phyloP scores from a whole-genome alignment of 2,329 filamentous ascomycete species.

The Dothideomycetidae sp. region DNA sequence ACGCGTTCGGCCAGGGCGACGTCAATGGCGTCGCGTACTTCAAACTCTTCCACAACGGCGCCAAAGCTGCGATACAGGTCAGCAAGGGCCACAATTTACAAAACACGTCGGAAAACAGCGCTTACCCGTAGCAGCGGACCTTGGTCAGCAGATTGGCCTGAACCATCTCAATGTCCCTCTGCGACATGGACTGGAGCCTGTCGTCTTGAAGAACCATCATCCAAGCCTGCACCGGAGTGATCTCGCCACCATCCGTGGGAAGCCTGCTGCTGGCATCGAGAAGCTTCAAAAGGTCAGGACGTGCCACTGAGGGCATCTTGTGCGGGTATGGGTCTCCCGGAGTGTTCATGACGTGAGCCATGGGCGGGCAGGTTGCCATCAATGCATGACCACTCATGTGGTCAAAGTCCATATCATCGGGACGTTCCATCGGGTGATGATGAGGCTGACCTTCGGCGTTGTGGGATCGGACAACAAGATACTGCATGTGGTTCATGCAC shows the following conservation, averaged over 20 bases:
- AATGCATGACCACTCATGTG: conserved; percentile 67
- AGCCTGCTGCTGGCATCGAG: conserved; percentile 72
- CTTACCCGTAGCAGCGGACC: conserved; percentile 83
- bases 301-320: conserved; percentile 58
- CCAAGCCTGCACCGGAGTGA: conserved; percentile 94
- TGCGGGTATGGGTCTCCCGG: conserved; percentile 45
- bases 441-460: conserved; percentile 26
- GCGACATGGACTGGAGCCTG: conserved; percentile 49
- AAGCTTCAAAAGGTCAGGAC: conserved; percentile 63
- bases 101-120: conserved; percentile 14
- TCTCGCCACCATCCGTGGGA: conserved; percentile 65
- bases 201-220: conserved; percentile 63
- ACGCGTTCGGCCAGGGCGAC: conserved; percentile 49
- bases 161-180: conserved; percentile 55
- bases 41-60: conserved; percentile 56
- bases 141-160: conserved; percentile 63
- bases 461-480: conserved; percentile 48
- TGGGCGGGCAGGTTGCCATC: conserved; percentile 82
- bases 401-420: conserved; percentile 43
- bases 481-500: conserved; percentile 83
- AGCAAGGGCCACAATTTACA: conserved; percentile 1
- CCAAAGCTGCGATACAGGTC: conserved; percentile 39
- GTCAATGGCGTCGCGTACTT: conserved; percentile 64
- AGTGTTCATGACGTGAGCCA: conserved; percentile 42
- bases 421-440: conserved; percentile 26